Conservation (phyloP, 2,329 filamentous ascomycete genomes). For the Thelonectria rubi region DNA sequence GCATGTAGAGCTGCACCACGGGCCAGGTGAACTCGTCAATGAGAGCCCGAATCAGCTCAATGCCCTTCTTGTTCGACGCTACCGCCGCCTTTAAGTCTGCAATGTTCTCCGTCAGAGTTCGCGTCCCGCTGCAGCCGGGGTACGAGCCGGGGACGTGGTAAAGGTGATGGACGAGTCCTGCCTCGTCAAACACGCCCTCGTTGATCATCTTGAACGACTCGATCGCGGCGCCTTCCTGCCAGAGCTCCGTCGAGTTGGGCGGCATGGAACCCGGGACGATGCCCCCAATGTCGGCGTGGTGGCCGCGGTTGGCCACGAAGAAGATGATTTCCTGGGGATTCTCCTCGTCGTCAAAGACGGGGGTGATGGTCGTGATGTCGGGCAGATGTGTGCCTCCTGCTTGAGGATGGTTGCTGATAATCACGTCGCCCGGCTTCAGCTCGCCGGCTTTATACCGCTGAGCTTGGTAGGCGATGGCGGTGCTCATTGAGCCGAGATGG, state of each 20-base stretch:
- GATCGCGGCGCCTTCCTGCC: conserved; percentile 66
- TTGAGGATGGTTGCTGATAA: conserved; percentile 71
- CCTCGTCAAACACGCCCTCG: conserved; percentile 45
- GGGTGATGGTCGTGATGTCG: conserved; percentile 42
- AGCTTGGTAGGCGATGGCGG: conserved; percentile 74
- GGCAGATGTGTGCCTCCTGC: conserved; percentile 51
- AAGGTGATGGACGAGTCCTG: conserved; percentile 68
- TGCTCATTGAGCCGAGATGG: conserved; percentile 80
- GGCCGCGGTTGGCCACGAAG: conserved; percentile 45
- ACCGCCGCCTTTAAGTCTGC: conserved; percentile 89
- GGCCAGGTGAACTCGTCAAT: conserved; percentile 82
- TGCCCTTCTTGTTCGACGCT: conserved; percentile 86
- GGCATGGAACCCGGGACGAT: conserved; percentile 81
- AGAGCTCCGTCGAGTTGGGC: conserved; percentile 69
- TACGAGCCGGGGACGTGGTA: conserved; percentile 45
- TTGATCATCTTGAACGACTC: conserved; percentile 50
- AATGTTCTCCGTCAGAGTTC: conserved; percentile 83
- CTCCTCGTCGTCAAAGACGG: conserved; percentile 44
- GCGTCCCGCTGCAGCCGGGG: conserved; percentile 60
- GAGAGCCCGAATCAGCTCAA: conserved; percentile 75
- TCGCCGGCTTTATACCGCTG: conserved; percentile 73
- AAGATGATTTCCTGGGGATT: conserved; percentile 45
- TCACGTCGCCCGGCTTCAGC: conserved; percentile 76
- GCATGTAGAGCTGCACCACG: conserved; percentile 86
- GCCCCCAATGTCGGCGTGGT: conserved; percentile 56